These are phyloP conservation scores for Aspergillus biplanus DNA, from an alignment of 495 filamentous ascomycete genomes.

Conservation along the genomic window DNA sequence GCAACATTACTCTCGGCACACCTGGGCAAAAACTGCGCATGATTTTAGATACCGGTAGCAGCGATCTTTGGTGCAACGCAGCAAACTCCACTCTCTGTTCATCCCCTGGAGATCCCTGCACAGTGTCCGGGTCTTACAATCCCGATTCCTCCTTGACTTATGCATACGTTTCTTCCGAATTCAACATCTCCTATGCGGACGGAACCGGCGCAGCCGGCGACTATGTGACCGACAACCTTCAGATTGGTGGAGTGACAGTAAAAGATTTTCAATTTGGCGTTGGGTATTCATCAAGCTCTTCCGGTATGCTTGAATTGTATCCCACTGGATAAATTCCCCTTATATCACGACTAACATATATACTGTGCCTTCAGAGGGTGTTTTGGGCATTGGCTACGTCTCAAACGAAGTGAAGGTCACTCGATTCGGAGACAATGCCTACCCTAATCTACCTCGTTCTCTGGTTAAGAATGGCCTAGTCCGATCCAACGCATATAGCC, in stretches of 20 bases:
- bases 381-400: conserved; percentile 89
- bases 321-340: not conserved
- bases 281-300: conserved; percentile 71
- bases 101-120: conserved; percentile 50
- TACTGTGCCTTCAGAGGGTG: conserved; percentile 58
- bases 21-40: conserved; percentile 65
- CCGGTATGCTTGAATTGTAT: conserved; percentile 25
- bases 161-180: conserved; percentile 71
- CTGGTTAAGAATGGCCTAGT: conserved; percentile 74
- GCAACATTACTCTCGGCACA: conserved; percentile 73
- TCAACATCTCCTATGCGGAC: conserved; percentile 93
- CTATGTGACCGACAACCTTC: conserved; percentile 80
- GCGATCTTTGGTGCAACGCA: conserved; percentile 87
- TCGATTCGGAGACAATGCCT: conserved; percentile 58
- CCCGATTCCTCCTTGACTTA: conserved; percentile 83
- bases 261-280: conserved; percentile 81
- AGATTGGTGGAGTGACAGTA: conserved; percentile 65
- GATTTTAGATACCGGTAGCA: conserved; percentile 83
- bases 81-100: conserved; percentile 64
- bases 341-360: not conserved
- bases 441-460: conserved; percentile 77
- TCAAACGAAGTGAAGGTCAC: conserved; percentile 80
- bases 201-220: conserved; percentile 79
- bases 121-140: conserved; percentile 65
- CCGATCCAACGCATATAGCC: conserved; percentile 78